These are phyloP conservation scores for Aquanectria penicillioides DNA, from an alignment of 2,329 filamentous ascomycete genomes.

Conservation along the genomic window DNA sequence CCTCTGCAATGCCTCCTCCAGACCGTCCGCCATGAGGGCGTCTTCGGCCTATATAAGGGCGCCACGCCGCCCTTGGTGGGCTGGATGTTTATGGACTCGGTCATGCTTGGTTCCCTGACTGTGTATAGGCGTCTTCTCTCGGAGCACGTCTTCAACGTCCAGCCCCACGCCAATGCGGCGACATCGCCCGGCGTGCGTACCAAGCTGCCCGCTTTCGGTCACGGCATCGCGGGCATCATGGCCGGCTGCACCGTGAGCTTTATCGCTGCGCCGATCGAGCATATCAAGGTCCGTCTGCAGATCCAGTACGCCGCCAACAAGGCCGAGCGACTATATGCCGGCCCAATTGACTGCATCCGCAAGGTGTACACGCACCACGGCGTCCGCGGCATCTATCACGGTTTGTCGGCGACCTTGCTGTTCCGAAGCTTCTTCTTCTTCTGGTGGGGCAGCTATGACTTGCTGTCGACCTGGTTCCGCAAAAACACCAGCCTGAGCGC, in stretches of 20 bases:
- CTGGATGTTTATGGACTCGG: constrained; percentile 97
- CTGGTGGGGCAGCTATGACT: constrained; percentile 97
- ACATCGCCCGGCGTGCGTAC: constrained; percentile 24
- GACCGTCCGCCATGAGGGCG: constrained; percentile 86
- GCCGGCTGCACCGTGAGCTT: constrained; percentile 92
- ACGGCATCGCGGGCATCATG: constrained; percentile 87
- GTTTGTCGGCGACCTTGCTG: constrained; percentile 83
- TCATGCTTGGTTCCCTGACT: constrained; percentile 92
- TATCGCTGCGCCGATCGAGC: constrained; percentile 92
- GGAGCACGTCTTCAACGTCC: constrained; percentile 77
- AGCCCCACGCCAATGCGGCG: constrained; percentile 28
- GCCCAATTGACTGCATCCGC: constrained; percentile 83
- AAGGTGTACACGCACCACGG: constrained; percentile 81
- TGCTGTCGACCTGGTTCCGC: constrained; percentile 76
- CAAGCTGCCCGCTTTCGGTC: constrained; percentile 78
- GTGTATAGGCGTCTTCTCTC: constrained; percentile 87
- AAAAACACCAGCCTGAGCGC: constrained; percentile 75
- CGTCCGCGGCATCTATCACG: constrained; percentile 83
- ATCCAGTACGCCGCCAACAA: constrained; percentile 90
- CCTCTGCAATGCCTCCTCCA: constrained; percentile 86
- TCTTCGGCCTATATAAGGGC: constrained; percentile 91
- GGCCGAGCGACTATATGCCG: constrained; percentile 80
- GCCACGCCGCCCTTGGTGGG: constrained; percentile 91
- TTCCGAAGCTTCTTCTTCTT: constrained; percentile 97
- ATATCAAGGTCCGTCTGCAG: constrained; percentile 93